Evolutionary conservation across 805 yeast species (phyloP).

Genomic region (Sugiyamaella americana): DNA sequence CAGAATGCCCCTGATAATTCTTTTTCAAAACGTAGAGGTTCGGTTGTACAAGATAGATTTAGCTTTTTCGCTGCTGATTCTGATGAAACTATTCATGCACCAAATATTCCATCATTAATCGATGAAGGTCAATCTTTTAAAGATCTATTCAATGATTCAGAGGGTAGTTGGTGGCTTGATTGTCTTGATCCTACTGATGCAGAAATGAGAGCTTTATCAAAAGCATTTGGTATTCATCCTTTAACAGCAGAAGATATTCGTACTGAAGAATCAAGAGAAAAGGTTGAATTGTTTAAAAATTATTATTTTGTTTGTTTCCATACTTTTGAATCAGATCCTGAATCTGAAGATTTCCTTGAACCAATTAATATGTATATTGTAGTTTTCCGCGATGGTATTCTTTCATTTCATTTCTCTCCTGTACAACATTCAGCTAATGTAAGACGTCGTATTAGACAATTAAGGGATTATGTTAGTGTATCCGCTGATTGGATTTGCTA

Average conservation of each 20-base stretch:
- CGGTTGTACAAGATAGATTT: conserved; percentile 59
- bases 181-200: conserved; percentile 90
- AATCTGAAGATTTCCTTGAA: conserved; percentile 70
- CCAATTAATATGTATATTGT: conserved; percentile 57
- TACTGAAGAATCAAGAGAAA: conserved; percentile 95
- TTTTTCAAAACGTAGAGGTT: conserved; percentile 1
- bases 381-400: conserved; percentile 53
- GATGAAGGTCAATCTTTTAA: conserved; percentile 52
- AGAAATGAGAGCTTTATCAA: conserved; percentile 87
- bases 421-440: conserved; percentile 56
- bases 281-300: conserved; percentile 83
- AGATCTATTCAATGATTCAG: conserved; percentile 62
- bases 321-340: conserved; percentile 83
- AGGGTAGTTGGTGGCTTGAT: conserved; percentile 94
- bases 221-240: conserved; percentile 96
- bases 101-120: conserved; percentile 74
- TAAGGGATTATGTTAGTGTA: conserved; percentile 54
- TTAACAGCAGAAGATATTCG: conserved; percentile 96
- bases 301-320: conserved; percentile 97
- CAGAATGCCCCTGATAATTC: not conserved
- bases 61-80: conserved; percentile 74
- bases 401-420: conserved; percentile 56
- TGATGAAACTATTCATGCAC: conserved; percentile 85
- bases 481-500: conserved; percentile 62
- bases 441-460: conserved; percentile 56